Evolutionary conservation across 2,329 filamentous ascomycete genomes (phyloP).

Genomic region (Botrytis squamosa): DNA sequence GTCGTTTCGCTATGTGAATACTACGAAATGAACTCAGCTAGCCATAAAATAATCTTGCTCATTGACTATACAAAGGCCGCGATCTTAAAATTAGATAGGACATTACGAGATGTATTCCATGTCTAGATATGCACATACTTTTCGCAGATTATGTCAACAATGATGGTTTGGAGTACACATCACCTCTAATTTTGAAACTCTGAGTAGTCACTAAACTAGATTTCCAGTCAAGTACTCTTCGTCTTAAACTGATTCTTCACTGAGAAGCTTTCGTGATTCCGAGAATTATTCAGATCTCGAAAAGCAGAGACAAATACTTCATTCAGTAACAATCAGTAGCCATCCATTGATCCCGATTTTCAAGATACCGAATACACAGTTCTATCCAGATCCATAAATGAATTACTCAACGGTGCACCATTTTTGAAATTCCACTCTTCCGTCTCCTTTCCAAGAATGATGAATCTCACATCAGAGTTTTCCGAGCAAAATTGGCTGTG

Average conservation of each 20-base stretch:
- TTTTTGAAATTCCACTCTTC: background rate
- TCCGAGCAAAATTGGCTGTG: background rate
- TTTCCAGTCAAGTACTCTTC: background rate
- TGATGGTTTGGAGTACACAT: background rate
- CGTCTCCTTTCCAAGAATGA: background rate
- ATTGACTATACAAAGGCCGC: background rate
- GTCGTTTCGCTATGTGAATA: background rate
- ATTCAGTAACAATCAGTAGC: fast-evolving
- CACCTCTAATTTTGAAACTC: background rate
- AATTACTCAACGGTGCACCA: background rate
- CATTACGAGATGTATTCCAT: background rate
- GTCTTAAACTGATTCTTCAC: background rate
- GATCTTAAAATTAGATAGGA: background rate
- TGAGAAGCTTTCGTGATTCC: background rate
- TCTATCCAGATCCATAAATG: background rate
- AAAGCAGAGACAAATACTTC: background rate
- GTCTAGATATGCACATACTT: background rate
- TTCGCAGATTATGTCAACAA: background rate
- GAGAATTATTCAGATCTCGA: background rate
- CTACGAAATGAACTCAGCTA: background rate
- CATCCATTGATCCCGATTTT: background rate
- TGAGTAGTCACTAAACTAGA: background rate
- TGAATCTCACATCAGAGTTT: background rate
- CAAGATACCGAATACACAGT: background rate
- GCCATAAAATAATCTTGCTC: background rate